Conservation (phyloP, 2,329 filamentous ascomycete genomes). For the Pseudohalonectria lignicola region DNA sequence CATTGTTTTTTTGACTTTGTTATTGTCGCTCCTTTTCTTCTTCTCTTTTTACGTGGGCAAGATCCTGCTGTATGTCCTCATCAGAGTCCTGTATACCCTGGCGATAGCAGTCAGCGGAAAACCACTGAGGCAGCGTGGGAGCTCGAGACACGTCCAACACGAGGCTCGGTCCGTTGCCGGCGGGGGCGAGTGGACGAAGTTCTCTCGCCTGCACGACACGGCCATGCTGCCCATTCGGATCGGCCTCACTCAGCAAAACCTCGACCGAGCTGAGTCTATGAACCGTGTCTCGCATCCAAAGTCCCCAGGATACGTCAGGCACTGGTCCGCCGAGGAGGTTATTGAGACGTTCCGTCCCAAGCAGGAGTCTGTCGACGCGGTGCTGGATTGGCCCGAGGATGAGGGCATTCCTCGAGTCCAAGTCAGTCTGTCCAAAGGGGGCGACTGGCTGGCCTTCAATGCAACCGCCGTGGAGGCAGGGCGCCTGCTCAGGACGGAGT, state of each 20-base stretch:
- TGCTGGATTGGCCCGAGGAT: constrained; percentile 40
- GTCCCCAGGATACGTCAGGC: constrained; percentile 32
- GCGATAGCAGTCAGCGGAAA: constrained; percentile 14
- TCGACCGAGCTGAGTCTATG: constrained; percentile 32
- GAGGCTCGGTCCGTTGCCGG: constrained; percentile 14
- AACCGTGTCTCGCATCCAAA: constrained; percentile 30
- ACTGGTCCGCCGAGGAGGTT: constrained; percentile 32
- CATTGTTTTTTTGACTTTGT: not conserved
- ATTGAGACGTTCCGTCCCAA: constrained; percentile 29
- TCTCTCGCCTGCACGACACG: constrained; percentile 9
- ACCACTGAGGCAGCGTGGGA: constrained; percentile 5
- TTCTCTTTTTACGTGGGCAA: not conserved
- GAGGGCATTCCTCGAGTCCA: constrained; percentile 37
- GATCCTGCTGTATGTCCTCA: too few species aligned
- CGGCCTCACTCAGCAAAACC: constrained; percentile 31
- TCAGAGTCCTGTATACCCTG: constrained; percentile 18
- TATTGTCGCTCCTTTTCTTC: not conserved
- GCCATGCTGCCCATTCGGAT: constrained; percentile 25
- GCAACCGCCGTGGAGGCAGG: constrained; percentile 42
- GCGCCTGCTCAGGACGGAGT: constrained; percentile 38
- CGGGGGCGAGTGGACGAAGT: constrained; percentile 13
- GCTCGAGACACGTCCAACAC: constrained; percentile 17
- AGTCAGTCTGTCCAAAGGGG: constrained; percentile 36
- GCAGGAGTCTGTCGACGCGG: constrained; percentile 32
- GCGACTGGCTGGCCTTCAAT: constrained; percentile 43